Conservation (phyloP, 306 rosid genomes). For the Acacia acuminata region DNA sequence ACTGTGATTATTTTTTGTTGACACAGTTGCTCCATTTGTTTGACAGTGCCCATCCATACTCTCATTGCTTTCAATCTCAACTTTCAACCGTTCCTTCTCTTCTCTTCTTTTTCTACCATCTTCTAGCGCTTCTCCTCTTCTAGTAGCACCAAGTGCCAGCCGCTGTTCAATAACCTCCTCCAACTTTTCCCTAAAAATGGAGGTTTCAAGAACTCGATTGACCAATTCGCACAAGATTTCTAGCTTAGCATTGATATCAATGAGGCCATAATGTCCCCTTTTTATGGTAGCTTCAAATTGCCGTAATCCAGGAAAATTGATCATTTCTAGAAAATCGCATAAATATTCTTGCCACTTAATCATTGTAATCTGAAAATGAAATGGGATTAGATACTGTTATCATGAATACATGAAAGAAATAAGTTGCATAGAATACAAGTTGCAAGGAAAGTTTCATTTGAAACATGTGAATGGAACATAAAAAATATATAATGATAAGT, state of each 20-base stretch:
- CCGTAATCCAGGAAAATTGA: conserved; percentile 56
- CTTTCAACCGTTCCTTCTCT: conserved; percentile 62
- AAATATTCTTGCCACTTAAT: conserved; percentile 79
- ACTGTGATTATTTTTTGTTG: conserved; percentile 38
- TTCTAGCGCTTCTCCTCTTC: conserved; percentile 78
- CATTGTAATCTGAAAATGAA: conserved; percentile 74
- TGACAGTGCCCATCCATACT: conserved; percentile 29
- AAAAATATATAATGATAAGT: background rate
- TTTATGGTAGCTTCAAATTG: conserved; percentile 62
- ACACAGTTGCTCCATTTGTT: conserved; percentile 21
- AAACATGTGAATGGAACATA: background rate
- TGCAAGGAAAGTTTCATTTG: conserved; percentile 5
- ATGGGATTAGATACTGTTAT: conserved; percentile 22
- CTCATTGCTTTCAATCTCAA: conserved; percentile 53
- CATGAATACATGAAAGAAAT: conserved; percentile 1
- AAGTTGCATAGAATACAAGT: conserved; percentile 9
- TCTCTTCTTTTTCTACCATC: conserved; percentile 71
- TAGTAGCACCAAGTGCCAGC: conserved; percentile 77
- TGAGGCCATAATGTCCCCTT: conserved; percentile 92
- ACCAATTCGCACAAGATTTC: conserved; percentile 47
- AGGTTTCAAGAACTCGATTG: conserved; percentile 63
- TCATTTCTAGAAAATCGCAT: conserved; percentile 80
- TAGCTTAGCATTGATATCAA: conserved; percentile 51
- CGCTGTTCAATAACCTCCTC: conserved; percentile 76
- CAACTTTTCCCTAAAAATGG: conserved; percentile 64